Percentiles rank a stretch among this genome's conserved stretches.
Conservation (phyloP, 192 early-diverging fungal species). For the Spinellus fusiger region DNA sequence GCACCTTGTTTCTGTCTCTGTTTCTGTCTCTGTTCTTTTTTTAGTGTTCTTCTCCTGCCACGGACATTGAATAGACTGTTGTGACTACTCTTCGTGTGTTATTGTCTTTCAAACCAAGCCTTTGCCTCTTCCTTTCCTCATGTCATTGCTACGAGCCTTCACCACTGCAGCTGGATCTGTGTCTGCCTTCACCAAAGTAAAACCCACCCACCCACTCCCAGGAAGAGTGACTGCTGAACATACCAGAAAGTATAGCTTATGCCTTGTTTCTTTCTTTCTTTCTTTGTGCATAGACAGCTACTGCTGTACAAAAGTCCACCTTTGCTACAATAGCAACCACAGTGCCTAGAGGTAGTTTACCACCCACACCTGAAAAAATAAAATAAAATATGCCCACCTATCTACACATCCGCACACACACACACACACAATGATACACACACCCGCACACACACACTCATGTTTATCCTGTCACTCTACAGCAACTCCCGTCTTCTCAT, state of each 20-base stretch:
- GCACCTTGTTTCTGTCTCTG: too few relatives aligned
- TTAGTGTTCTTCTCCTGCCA: too few relatives aligned
- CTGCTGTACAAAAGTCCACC: slow-evolving; percentile 5
- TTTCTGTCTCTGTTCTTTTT: too few relatives aligned
- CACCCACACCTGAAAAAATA: too few relatives aligned
- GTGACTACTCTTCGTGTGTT: too few relatives aligned
- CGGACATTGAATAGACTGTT: too few relatives aligned
- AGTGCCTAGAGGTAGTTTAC: slow-evolving; percentile 4
- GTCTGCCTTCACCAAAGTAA: neutral
- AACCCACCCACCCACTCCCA: neutral
- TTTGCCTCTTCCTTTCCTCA: too few relatives aligned
- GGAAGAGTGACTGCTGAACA: neutral
- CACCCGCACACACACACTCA: neutral
- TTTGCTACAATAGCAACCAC: slow-evolving; percentile 11
- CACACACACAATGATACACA: neutral
- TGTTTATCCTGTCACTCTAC: neutral
- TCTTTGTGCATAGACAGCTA: neutral
- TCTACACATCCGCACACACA: neutral
- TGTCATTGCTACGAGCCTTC: slow-evolving; percentile 12
- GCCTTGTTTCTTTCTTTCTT: neutral
- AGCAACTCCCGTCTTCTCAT: slow-evolving; percentile 27
- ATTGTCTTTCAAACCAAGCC: too few relatives aligned
- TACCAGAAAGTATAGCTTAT: neutral
- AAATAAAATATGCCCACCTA: neutral
- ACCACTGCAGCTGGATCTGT: neutral